Conservation (phyloP, 2,329 filamentous ascomycete genomes). For the Escovopsis sp. region DNA sequence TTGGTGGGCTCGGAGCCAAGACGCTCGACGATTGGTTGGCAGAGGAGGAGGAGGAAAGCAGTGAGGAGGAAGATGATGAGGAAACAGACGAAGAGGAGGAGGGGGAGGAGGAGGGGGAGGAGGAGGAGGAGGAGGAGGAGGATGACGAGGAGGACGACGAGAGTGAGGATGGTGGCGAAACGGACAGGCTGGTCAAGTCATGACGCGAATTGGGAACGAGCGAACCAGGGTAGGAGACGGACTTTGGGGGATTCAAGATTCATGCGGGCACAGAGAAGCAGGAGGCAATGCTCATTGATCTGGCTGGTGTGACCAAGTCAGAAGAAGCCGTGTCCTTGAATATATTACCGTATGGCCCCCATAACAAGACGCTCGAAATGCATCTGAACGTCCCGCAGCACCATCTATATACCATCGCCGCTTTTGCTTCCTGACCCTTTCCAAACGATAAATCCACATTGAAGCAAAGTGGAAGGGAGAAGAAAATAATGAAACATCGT, state of each 20-base stretch:
- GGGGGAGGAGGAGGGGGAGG: conserved; percentile 31
- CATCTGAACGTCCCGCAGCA: too few relatives aligned
- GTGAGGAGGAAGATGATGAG: conserved; percentile 35
- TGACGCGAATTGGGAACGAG: not conserved
- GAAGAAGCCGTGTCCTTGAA: too few relatives aligned
- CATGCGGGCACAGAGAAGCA: too few relatives aligned
- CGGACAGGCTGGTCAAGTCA: conserved; percentile 25
- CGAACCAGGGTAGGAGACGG: too few relatives aligned
- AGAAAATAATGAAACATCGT: not conserved
- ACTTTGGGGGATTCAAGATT: too few relatives aligned
- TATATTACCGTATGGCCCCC: too few relatives aligned
- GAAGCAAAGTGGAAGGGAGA: not conserved
- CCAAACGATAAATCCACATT: not conserved
- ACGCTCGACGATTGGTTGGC: conserved; percentile 88
- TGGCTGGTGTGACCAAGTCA: too few relatives aligned
- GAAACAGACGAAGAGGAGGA: conserved; percentile 30
- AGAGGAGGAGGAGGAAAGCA: conserved; percentile 43
- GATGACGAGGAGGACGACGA: conserved; percentile 33
- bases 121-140: conserved; percentile 37
- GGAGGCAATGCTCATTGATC: too few relatives aligned
- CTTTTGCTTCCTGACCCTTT: too few relatives aligned
- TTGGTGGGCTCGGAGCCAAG: conserved; percentile 49
- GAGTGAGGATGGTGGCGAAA: conserved; percentile 30
- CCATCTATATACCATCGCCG: too few relatives aligned
- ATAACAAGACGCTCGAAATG: too few relatives aligned